Base-by-base conservation (phyloP, 1,284 basidiomycete species). In the Rhodotorula sp. region DNA sequence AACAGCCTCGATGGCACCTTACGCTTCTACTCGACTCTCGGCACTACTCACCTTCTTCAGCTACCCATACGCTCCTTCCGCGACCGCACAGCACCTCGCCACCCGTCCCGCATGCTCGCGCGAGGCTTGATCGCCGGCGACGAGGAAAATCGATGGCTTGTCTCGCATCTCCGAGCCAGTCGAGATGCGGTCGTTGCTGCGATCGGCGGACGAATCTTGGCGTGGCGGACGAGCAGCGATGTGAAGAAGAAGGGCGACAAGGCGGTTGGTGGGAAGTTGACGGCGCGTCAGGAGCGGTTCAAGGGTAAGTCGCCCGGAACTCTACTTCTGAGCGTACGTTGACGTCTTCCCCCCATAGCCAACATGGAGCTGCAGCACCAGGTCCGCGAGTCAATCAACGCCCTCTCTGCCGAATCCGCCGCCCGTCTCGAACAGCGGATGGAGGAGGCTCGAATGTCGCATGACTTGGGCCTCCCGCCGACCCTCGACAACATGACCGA, bases 121-220 rank as follows among this genome's bases (percentile, higher is more conserved):
- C 47, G 60, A 15, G 76, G 76, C 2, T 57, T 71, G 36, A 62
- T 76, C 29, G 62, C 74, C 2, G 62, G 32, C 5, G 70, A 72
- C 52, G 75, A 76, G n/a, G 77, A 77, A 53, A 71, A 72, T 39
- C 71, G 74, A 15, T 78, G 74, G 74, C 59, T 64, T 13, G 77
- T 78, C 30, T 60, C 55, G 13, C 64, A 67, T 4, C 67, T 77
- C 39, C 51, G 67, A 4, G 73, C 70, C 27, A 71, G 57, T 24
- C 60, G 72, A 19, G 70, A 76, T 24, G 67, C 67, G 6, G 73
- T 77, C 27, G 72, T 77, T 10, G 75, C 72, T 9, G 70, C 70
- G 3, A 69, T 77, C 24, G 76, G 76, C 4, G 74, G 70, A 1
- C 49, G 71, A 9, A 60, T 77, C 10, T 49, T 77, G 0, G 75